phyloP scores from a whole-genome alignment of 441 rosid genomes.

The Arabidopsis lyrata region DNA sequence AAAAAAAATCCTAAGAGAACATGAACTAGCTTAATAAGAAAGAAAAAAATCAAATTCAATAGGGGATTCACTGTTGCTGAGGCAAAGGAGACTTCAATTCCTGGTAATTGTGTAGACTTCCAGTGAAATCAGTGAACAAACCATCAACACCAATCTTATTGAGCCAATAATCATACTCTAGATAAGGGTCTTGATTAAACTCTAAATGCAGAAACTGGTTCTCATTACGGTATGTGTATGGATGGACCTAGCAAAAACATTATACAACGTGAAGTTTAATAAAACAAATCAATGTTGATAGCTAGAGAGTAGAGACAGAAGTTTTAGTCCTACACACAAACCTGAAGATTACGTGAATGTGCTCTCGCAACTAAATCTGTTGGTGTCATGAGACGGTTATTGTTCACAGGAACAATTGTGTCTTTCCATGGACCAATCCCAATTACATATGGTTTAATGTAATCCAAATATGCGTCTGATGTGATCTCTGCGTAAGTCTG shows the following conservation, averaged over 20 bases:
- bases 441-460: constrained; percentile 75
- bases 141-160: constrained; percentile 88
- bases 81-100: constrained; percentile 64
- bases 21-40: constrained; percentile 6
- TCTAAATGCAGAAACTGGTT: constrained; percentile 63
- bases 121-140: constrained; percentile 92
- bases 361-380: constrained; percentile 94
- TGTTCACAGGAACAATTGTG: constrained; percentile 73
- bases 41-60: not conserved
- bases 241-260: constrained; percentile 72
- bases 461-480: constrained; percentile 77
- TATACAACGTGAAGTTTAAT: not conserved
- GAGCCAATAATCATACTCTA: constrained; percentile 83
- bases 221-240: constrained; percentile 90
- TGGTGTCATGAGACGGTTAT: constrained; percentile 65
- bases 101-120: constrained; percentile 77
- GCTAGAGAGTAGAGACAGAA: not conserved
- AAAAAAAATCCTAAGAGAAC: not conserved
- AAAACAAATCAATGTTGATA: not conserved
- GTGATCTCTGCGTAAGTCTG: constrained; percentile 93
- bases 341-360: constrained; percentile 85
- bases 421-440: constrained; percentile 99
- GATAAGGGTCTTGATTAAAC: constrained; percentile 79
- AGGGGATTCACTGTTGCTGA: constrained; percentile 18
- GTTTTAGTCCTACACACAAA: constrained; percentile 34